These are phyloP conservation scores for Sugiyamaella paludigena DNA, from an alignment of 1,139 yeast species.

Conservation along the genomic window DNA sequence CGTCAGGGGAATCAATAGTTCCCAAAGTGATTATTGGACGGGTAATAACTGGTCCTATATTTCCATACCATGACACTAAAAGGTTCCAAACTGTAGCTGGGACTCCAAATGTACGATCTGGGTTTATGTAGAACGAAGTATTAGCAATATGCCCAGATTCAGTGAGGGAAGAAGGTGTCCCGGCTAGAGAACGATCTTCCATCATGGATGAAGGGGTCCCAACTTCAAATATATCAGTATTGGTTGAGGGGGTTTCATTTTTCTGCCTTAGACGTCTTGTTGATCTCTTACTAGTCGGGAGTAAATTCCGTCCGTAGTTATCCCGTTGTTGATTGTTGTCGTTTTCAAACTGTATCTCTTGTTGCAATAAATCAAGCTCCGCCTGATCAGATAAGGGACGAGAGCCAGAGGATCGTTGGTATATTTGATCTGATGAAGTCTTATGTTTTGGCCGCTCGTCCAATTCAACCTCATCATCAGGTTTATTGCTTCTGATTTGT, in stretches of 20 bases:
- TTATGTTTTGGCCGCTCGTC: background rate
- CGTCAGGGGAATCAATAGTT: background rate
- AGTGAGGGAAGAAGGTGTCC: no score
- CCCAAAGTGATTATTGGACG: slow-evolving; percentile 4
- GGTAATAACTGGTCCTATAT: slow-evolving; percentile 3
- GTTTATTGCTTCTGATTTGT: background rate
- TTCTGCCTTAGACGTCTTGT: no score
- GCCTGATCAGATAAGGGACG: background rate
- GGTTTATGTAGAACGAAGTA: background rate
- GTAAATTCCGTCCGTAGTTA: no score
- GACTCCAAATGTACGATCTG: background rate
- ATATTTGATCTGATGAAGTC: no score
- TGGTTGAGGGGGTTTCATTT: no score
- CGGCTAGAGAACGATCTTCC: no score
- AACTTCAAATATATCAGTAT: no score
- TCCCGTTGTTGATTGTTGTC: no score
- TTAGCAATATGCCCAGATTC: no score
- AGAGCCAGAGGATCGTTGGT: no score
- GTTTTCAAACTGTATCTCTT: background rate
- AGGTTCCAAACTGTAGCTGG: slow-evolving; percentile 6
- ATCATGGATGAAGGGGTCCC: no score
- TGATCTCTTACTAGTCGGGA: no score
- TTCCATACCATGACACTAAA: slow-evolving; percentile 9
- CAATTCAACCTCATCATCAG: background rate
- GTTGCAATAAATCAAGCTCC: slow-evolving; percentile 1